phyloP scores from a whole-genome alignment of 2,329 filamentous ascomycete species.

The Verticillium albo-atrum region DNA sequence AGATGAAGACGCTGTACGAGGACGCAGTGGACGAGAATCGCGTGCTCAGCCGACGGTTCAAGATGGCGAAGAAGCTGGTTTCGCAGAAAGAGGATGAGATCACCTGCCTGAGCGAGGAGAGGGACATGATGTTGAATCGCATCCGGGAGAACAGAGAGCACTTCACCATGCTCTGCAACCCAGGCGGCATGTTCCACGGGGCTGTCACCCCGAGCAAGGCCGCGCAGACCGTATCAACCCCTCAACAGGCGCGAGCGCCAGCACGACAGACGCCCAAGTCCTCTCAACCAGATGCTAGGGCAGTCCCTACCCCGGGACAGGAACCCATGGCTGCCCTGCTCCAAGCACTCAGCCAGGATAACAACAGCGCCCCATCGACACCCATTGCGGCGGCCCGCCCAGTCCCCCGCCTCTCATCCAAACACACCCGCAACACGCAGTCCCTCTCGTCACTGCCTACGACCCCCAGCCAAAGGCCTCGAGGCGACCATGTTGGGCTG shows the following conservation, averaged over 20 bases:
- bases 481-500: conserved; percentile 45
- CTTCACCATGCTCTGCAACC: conserved; percentile 72
- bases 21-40: conserved; percentile 63
- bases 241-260: conserved; percentile 41
- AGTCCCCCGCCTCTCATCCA: conserved; percentile 44
- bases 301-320: conserved; percentile 48
- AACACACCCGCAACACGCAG: conserved; percentile 72
- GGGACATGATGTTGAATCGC: conserved; percentile 70
- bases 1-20: conserved; percentile 64
- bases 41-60: conserved; percentile 58
- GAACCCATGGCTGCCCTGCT: conserved; percentile 74
- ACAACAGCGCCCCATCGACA: conserved; percentile 69
- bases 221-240: conserved; percentile 32
- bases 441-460: conserved; percentile 81
- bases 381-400: conserved; percentile 47
- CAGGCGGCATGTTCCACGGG: conserved; percentile 62
- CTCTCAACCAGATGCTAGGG: conserved; percentile 29
- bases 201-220: conserved; percentile 53
- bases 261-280: conserved; percentile 47
- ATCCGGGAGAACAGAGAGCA: conserved; percentile 90
- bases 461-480: conserved; percentile 59
- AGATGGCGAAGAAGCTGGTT: conserved; percentile 73
- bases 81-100: conserved; percentile 74
- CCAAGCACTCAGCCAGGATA: conserved; percentile 74
- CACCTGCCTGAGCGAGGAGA: conserved; percentile 67